Evolutionary conservation across 495 filamentous ascomycete genomes (phyloP).

Genomic region (Neurospora tetrasperma): DNA sequence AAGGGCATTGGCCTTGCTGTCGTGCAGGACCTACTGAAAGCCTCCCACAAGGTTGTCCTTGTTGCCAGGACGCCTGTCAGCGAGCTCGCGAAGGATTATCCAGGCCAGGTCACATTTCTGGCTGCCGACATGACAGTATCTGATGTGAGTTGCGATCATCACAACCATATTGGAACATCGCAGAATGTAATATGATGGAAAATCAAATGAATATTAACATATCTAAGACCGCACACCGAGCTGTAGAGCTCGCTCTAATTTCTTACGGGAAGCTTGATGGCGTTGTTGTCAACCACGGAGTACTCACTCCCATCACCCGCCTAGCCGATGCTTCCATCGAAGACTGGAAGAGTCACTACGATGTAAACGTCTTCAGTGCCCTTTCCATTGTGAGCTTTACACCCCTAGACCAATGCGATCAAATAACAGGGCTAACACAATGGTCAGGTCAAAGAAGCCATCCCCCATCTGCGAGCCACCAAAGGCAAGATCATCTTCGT

Average conservation of each 20-base stretch:
- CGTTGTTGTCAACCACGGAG: conserved; percentile 80
- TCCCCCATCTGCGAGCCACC: conserved; percentile 59
- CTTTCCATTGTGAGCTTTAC: conserved; percentile 57
- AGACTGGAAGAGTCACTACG: conserved; percentile 67
- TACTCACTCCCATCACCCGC: conserved; percentile 65
- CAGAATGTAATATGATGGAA: background rate
- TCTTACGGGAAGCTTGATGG: conserved; percentile 68
- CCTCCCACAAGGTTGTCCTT: conserved; percentile 61
- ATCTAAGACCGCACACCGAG: conserved; percentile 44
- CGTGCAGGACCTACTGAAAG: conserved; percentile 57
- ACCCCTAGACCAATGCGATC: background rate
- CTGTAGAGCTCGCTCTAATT: conserved; percentile 51
- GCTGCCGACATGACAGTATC: conserved; percentile 65
- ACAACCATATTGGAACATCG: background rate
- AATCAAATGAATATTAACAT: background rate
- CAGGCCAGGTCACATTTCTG: conserved; percentile 58
- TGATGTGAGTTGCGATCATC: conserved; percentile 27
- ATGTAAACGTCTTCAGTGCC: conserved; percentile 75
- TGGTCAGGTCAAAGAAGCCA: conserved; percentile 56
- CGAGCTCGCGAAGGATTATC: conserved; percentile 53
- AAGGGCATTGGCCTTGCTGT: conserved; percentile 77
- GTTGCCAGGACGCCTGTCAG: conserved; percentile 57
- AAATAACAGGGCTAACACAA: conserved; percentile 4
- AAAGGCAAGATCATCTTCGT: conserved; percentile 64
- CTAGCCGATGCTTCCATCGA: conserved; percentile 52